Evolutionary conservation across 2,329 filamentous ascomycete genomes (phyloP), one percentile per base, ranked within the genome.

Genomic region (Aspergillus piperis): DNA sequence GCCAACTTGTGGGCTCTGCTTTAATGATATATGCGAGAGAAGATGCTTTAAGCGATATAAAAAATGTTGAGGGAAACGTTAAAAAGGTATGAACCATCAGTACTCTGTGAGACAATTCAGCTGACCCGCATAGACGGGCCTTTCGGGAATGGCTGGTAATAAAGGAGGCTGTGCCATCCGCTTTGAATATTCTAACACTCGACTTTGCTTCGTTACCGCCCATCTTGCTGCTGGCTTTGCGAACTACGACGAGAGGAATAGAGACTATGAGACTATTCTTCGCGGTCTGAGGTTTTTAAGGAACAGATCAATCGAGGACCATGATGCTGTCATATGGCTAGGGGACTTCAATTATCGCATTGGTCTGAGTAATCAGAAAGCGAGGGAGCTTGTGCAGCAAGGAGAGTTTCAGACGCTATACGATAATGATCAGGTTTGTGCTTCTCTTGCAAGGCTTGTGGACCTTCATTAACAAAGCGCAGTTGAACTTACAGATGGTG

Each of bases 271-370:
- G 53, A 96, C 90, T 3, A 97, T 97, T 62, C 89, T 90, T 66
- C 86, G 90, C 62, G 95, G 95, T 3, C 77, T 99, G 36, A 86
- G 91, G 41, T 99, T 99, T 72, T 94, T 96, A 75, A 86, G 92
- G 57, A 96, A 97, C 70, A 84, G 92, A 59, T 86, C 90, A 5
- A 98, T 99, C 63, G 91, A 95, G 68, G 90, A 98, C 73, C 95
- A 99, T 72, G 92, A 90, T 65, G 88, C 90, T 21, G 89, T 98
- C 38, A 89, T 97, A 56, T 99, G 95, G 94, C 84, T 97, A 44
- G 95, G 95, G 5, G 95, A 99, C 75, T 99, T 99, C 81, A 99
- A 99, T 73, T 99, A 99, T 76, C 89, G 95, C 17, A 96, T 99
- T 68, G 94, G 93, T 1, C 82, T 98, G 59, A 84, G 84, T 48